phyloP scores from a whole-genome alignment of 2,329 filamentous ascomycete species.

The Talaromyces sp. region DNA sequence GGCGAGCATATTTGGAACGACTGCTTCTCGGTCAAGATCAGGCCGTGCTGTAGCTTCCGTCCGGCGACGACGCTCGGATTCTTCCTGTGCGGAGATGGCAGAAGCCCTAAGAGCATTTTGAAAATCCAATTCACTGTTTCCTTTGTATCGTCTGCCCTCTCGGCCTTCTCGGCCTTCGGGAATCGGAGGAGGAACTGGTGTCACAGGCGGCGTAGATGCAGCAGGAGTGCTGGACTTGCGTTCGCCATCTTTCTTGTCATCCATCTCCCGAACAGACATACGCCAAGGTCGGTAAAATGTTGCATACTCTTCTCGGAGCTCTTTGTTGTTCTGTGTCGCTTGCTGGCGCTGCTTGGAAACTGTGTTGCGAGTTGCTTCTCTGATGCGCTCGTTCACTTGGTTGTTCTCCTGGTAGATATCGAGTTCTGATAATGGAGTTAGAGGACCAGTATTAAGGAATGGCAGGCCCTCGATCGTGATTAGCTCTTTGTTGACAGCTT shows the following conservation, averaged over 20 bases:
- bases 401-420: constrained; percentile 40
- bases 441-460: constrained; percentile 39
- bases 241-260: constrained; percentile 34
- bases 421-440: constrained; percentile 40
- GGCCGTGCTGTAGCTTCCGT: constrained; percentile 40
- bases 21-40: constrained; percentile 42
- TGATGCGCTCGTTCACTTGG: constrained; percentile 32
- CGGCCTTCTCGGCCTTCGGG: constrained; percentile 24
- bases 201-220: constrained; percentile 30
- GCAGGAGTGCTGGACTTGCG: constrained; percentile 33
- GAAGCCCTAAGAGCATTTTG: constrained; percentile 45
- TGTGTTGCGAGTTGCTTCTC: constrained; percentile 32
- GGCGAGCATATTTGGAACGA: constrained; percentile 45
- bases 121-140: constrained; percentile 47
- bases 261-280: constrained; percentile 36
- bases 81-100: constrained; percentile 44
- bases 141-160: constrained; percentile 39
- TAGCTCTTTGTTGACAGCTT: constrained; percentile 17
- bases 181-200: constrained; percentile 25
- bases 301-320: constrained; percentile 36
- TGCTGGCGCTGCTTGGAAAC: constrained; percentile 36
- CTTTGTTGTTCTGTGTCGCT: constrained; percentile 34
- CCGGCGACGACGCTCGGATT: constrained; percentile 40
- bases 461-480: constrained; percentile 42
- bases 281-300: constrained; percentile 42